These are phyloP conservation scores for Sporisorium graminicola DNA, from an alignment of 1,284 basidiomycete genomes.

Conservation along the genomic window DNA sequence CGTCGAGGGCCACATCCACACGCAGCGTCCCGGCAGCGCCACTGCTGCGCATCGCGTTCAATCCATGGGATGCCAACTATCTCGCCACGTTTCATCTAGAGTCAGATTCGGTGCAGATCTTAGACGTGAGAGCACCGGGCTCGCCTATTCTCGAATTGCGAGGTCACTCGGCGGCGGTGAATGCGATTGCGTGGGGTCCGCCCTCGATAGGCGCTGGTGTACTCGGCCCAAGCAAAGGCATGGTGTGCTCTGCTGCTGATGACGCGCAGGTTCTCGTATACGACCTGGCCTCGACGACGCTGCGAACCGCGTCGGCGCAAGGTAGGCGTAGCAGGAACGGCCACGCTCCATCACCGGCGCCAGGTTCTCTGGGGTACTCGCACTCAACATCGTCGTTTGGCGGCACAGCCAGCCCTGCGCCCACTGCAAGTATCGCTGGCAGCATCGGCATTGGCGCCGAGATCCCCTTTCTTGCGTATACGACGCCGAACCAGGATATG, in stretches of 20 bases:
- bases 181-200: constrained; percentile 68
- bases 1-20: constrained; percentile 38
- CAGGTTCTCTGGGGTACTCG: constrained; percentile 44
- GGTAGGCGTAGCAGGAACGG: constrained; percentile 66
- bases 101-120: constrained; percentile 66
- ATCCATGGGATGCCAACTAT: constrained; percentile 70
- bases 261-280: constrained; percentile 68
- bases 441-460: constrained; percentile 62
- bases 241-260: constrained; percentile 68
- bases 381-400: constrained; percentile 46
- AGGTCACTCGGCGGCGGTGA: constrained; percentile 65
- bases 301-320: constrained; percentile 66
- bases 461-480: constrained; percentile 65
- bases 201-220: constrained; percentile 56
- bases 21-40: constrained; percentile 52
- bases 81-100: constrained; percentile 69
- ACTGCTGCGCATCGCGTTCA: constrained; percentile 68
- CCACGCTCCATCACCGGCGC: constrained; percentile 54
- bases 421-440: constrained; percentile 41
- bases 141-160: constrained; percentile 67
- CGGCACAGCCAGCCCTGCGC: constrained; percentile 44
- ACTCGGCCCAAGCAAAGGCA: constrained; percentile 65
- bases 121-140: constrained; percentile 69
- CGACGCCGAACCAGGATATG: constrained; percentile 62
- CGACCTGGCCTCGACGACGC: constrained; percentile 65